These are phyloP conservation scores for Syzygium malaccense DNA, from an alignment of 441 rosid genomes.

Conservation along the genomic window DNA sequence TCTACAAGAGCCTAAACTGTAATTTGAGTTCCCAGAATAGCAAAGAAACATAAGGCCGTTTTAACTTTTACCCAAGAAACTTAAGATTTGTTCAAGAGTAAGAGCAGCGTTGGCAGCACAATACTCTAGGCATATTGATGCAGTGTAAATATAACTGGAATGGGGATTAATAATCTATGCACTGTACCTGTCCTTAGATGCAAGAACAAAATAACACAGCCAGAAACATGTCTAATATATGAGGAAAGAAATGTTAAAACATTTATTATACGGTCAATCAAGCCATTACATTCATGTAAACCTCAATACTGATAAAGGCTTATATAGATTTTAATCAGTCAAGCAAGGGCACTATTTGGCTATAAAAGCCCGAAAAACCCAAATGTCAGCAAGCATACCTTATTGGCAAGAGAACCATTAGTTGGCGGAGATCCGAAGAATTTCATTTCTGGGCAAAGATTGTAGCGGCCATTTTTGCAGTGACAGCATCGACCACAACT, in stretches of 20 bases:
- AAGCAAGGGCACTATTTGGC: not conserved
- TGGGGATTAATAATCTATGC: not conserved
- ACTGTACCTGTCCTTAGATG: not conserved
- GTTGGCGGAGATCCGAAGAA: conserved; percentile 88
- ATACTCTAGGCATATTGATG: not conserved
- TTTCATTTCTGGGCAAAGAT: conserved; percentile 91
- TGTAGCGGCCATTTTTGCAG: conserved; percentile 83
- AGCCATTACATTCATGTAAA: not conserved
- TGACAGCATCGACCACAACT: conserved; percentile 65
- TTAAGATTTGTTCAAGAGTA: not conserved
- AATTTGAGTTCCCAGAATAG: not conserved
- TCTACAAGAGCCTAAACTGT: not conserved
- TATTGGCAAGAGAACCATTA: conserved; percentile 86
- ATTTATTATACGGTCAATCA: not conserved
- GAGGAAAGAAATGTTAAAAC: not conserved
- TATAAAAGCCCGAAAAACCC: not conserved
- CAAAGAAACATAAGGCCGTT: not conserved
- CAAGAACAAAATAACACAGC: not conserved
- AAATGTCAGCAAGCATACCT: conserved; percentile 17
- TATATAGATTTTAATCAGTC: not conserved
- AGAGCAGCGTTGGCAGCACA: not conserved
- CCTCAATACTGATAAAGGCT: not conserved
- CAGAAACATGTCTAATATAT: not conserved
- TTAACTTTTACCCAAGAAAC: not conserved
- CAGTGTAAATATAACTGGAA: fast-evolving